These are phyloP conservation scores for Rutstroemia sp. DNA, from an alignment of 2,329 filamentous ascomycete species.

Conservation along the genomic window DNA sequence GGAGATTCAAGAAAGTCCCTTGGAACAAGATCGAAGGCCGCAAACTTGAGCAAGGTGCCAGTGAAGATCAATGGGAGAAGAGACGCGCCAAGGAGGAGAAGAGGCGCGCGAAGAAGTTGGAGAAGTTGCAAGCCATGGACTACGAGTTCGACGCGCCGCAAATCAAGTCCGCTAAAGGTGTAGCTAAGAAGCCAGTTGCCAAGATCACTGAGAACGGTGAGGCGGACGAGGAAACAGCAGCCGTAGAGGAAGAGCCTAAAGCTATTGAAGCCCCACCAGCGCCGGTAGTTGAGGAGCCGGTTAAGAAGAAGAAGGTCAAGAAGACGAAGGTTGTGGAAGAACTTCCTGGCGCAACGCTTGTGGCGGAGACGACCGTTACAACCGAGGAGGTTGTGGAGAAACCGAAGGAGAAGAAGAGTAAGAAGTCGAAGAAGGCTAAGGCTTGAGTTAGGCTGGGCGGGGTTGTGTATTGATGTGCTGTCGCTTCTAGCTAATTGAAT, in stretches of 20 bases:
- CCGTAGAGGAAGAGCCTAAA: constrained; percentile 12
- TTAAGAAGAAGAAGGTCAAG: constrained; percentile 20
- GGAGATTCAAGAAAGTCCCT: constrained; percentile 80
- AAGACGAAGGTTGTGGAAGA: constrained; percentile 16
- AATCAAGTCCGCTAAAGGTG: constrained; percentile 56
- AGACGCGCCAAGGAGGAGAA: constrained; percentile 66
- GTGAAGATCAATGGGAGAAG: constrained; percentile 70
- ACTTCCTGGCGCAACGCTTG: constrained; percentile 19
- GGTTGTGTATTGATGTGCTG: too few species aligned
- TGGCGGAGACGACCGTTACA: constrained; percentile 17
- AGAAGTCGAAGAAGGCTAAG: constrained; percentile 30
- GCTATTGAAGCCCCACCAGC: constrained; percentile 28
- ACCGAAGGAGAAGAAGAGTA: constrained; percentile 15
- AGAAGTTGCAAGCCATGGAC: constrained; percentile 70
- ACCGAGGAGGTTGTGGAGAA: constrained; percentile 35
- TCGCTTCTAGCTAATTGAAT: not conserved
- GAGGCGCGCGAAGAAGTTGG: constrained; percentile 59
- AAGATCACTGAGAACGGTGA: constrained; percentile 16
- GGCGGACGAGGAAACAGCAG: constrained; percentile 9
- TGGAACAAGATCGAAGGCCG: constrained; percentile 80
- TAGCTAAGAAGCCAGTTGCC: constrained; percentile 35
- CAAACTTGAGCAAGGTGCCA: constrained; percentile 63
- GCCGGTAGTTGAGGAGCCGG: constrained; percentile 7
- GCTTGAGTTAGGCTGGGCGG: not conserved
- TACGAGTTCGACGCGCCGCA: constrained; percentile 75